Base-by-base conservation (phyloP, 148 eudicot species). In the Chenopodium berlandieri region DNA sequence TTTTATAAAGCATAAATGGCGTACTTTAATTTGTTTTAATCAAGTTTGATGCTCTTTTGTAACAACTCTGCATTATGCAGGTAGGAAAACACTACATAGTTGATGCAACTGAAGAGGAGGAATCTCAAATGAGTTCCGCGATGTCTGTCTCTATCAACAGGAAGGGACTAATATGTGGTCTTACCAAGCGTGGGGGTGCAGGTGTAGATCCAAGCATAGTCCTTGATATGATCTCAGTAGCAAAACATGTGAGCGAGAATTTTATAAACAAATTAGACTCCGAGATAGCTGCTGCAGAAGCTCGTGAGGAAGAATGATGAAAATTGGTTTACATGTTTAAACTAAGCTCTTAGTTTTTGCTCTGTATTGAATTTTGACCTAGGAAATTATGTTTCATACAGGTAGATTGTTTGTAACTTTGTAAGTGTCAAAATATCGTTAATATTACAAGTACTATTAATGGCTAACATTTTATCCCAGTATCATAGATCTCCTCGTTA, bases 81-180 rank as follows among this genome's bases (percentile, higher is more conserved):
- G 94, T 93, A 71, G 97, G 98, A 37, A 91, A 85, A 75, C 93
- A 92, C 84, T 92, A 94, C 79, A 94, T 96, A 80, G 94, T 96
- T 56, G 99, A 96, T 85, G 99, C 98, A 60, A 94, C 93, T 23
- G 82, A 91, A 48, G 92, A 94, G 84, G 99, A 96, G 85, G 99
- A 96, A 82, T 94, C 98, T 67, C 92, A 94, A 79, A 96, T 96
- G 99, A 94, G 88, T 84, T 92, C 94, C 9, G 98, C 98, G 16
- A 82, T 92, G 20, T 94, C 99, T 6, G 66, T 96, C 44, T 94
- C 97, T 0, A 46, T 94, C 46, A 92, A 94, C 82, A 86, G 93
- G 84, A 85, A 88, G 75, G 94, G 98, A 64, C 89, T 77, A 19
- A 90, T 96, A 76, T 93, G 97, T 34, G 94, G 97, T 27, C 86